Evolutionary conservation across 495 filamentous ascomycete genomes (phyloP).

Genomic region (Xylaria grammica): DNA sequence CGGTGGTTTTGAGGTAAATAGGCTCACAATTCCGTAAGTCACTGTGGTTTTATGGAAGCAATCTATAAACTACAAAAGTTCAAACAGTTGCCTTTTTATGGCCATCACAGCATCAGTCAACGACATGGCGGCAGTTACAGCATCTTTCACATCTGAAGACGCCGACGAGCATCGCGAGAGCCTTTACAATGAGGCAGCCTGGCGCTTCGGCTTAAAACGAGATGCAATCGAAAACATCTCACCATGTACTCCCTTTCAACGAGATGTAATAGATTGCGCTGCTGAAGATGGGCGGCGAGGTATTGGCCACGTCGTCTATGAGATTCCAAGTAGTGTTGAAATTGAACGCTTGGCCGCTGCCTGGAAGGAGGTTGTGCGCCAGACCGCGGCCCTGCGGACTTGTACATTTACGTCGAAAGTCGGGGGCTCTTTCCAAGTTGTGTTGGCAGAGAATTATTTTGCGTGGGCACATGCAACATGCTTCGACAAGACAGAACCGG

Average conservation of each 20-base stretch:
- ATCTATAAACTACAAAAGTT: neutral
- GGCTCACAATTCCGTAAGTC: neutral
- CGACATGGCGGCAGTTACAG: neutral
- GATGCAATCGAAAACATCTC: constrained; percentile 2
- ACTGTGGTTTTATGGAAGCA: neutral
- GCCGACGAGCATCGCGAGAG: neutral
- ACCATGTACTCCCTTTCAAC: constrained; percentile 12
- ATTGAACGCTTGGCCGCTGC: constrained; percentile 40
- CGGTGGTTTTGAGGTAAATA: neutral
- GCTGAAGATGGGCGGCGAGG: constrained; percentile 1
- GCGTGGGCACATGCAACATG: neutral
- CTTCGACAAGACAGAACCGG: neutral
- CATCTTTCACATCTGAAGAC: neutral
- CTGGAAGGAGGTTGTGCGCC: constrained; percentile 41
- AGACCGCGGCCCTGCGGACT: constrained; percentile 41
- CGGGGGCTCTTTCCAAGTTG: constrained; percentile 3
- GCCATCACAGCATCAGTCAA: neutral
- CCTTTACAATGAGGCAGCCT: constrained; percentile 2
- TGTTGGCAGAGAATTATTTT: neutral
- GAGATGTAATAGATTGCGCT: constrained; percentile 3
- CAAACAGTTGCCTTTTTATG: neutral
- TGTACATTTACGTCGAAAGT: constrained; percentile 10
- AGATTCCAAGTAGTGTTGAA: constrained; percentile 48
- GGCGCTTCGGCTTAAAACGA: constrained; percentile 8
- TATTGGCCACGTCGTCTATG: constrained; percentile 56